These are phyloP conservation scores for Selaginella tamariscina DNA, from an alignment of 75 land plant species.

Conservation along the genomic window DNA sequence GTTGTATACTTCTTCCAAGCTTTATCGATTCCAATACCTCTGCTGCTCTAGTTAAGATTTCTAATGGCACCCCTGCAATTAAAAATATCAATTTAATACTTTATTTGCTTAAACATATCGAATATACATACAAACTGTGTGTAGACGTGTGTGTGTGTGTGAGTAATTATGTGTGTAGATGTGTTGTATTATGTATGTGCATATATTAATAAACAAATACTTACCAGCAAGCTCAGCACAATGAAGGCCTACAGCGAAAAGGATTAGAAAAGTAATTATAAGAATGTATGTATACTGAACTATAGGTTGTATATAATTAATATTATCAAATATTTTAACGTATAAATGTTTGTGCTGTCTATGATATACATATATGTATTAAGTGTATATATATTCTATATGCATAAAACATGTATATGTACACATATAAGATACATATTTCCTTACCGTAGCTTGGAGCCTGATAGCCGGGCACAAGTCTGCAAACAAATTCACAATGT, in stretches of 20 bases:
- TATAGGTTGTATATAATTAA: constrained; percentile 4
- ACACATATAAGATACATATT: neutral
- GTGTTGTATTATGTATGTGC: neutral
- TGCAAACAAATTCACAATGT: constrained; percentile 25
- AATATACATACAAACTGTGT: neutral
- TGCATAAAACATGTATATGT: neutral
- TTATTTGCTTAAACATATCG: neutral
- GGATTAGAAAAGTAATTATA: neutral
- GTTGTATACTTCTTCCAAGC: constrained; percentile 13
- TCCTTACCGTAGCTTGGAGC: constrained; percentile 84
- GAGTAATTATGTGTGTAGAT: neutral
- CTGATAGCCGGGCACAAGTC: constrained; percentile 68
- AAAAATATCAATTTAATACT: neutral
- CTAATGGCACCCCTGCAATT: constrained; percentile 20
- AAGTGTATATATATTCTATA: too few species aligned
- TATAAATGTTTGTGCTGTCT: neutral
- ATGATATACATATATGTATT: neutral
- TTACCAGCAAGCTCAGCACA: constrained; percentile 93
- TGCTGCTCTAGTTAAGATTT: constrained; percentile 15
- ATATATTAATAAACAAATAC: neutral
- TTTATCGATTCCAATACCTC: constrained; percentile 14
- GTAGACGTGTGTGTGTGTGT: neutral
- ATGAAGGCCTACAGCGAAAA: constrained; percentile 58
- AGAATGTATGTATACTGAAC: neutral
- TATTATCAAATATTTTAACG: neutral